Evolutionary conservation across 441 rosid species (phyloP), one percentile per base, ranked within the genome.

Genomic region (Euphorbia schlechtendalii): DNA sequence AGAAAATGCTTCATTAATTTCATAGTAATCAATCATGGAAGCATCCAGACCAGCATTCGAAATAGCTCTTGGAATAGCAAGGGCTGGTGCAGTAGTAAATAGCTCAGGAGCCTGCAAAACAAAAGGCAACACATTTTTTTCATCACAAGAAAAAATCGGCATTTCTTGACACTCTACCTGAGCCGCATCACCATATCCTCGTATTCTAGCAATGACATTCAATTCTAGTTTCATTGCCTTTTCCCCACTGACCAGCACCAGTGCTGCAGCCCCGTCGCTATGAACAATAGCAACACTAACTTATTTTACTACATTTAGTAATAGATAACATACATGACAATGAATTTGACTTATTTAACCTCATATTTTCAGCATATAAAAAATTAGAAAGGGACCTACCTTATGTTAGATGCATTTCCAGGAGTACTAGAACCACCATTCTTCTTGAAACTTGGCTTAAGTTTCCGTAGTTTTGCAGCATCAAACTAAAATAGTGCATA

Each of bases 261-360:
- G 69, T 22, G 96, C 96, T 66, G 99, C 97, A 67, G 96, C 99
- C 74, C 97, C 99, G 78, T 94, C 97, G 70, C 99, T 94, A 80
- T 75, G 24, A 58, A 70, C 41, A 13, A 65, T 41, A 43, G 24
- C 15, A 52, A 25, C 24, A n/a, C n/a, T n/a, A n/a, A n/a, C n/a
- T n/a, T n/a, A n/a, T n/a, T n/a, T n/a, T n/a, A n/a, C n/a, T n/a
- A n/a, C n/a, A n/a, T n/a, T n/a, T n/a, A n/a, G n/a, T n/a, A n/a
- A n/a, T n/a, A n/a, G n/a, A n/a, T n/a, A n/a, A n/a, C n/a, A n/a
- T n/a, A n/a, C n/a, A n/a, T n/a, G n/a, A n/a, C n/a, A n/a, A n/a
- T n/a, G n/a, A n/a, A n/a, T n/a, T n/a, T n/a, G n/a, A n/a, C n/a
- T n/a, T n/a, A n/a, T n/a, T n/a, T n/a, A n/a, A n/a, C n/a, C n/a